Evolutionary conservation across 192 early-diverging fungal species (phyloP).

Genomic region (Coemansia sp.): DNA sequence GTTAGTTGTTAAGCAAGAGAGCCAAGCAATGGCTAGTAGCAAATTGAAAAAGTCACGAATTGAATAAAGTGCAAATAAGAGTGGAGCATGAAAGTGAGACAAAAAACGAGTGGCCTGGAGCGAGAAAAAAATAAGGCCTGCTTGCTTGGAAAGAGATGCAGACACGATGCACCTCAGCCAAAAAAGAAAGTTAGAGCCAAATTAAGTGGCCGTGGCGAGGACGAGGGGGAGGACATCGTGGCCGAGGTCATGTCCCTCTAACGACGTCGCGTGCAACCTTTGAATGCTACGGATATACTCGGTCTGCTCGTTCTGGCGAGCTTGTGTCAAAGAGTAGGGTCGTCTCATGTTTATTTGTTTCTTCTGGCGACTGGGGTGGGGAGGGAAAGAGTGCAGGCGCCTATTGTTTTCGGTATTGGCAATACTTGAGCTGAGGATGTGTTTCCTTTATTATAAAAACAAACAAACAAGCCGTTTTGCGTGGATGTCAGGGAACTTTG

Average conservation of each 20-base stretch:
- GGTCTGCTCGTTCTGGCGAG: background rate
- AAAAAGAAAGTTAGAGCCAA: slow-evolving; percentile 1
- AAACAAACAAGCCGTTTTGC: background rate
- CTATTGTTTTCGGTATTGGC: background rate
- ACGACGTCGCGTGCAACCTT: background rate
- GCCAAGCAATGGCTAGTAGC: background rate
- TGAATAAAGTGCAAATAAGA: background rate
- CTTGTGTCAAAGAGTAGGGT: background rate
- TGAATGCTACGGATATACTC: background rate
- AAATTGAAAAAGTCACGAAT: background rate
- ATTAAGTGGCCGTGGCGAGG: background rate
- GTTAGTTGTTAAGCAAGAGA: background rate
- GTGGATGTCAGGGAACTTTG: slow-evolving; percentile 7
- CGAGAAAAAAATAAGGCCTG: background rate
- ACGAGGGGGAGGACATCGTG: background rate
- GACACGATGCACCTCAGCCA: background rate
- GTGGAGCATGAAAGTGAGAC: background rate
- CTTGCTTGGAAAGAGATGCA: background rate
- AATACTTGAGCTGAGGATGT: too few relatives aligned
- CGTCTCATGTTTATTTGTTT: background rate
- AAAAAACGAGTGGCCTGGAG: background rate
- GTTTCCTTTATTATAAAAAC: background rate
- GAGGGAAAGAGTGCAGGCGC: background rate
- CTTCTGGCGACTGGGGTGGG: background rate
- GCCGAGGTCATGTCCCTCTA: background rate